These are phyloP conservation scores for Xylaria sp. DNA, from an alignment of 2,329 filamentous ascomycete genomes.

Conservation along the genomic window DNA sequence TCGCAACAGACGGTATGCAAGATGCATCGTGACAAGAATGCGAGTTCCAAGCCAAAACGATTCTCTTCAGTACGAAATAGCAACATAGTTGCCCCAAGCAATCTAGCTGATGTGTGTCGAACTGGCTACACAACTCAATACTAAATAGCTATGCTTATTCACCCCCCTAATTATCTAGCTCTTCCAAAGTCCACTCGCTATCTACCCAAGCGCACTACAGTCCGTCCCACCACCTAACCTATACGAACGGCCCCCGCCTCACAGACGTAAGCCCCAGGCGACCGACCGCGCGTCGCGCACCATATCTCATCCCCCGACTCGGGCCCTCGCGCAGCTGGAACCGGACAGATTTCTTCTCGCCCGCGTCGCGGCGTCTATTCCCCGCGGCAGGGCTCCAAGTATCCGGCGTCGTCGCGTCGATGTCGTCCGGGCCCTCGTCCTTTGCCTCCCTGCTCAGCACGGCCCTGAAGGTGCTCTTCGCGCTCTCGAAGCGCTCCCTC, in stretches of 20 bases:
- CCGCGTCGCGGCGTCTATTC: background rate
- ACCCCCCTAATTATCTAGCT: background rate
- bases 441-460: too few relatives aligned
- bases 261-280: conserved; percentile 21
- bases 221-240: background rate
- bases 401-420: too few relatives aligned
- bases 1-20: background rate
- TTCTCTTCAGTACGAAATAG: background rate
- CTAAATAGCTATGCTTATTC: too few relatives aligned
- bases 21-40: background rate
- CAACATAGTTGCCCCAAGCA: conserved; percentile 1
- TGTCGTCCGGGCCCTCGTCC: too few relatives aligned
- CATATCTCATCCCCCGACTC: conserved; percentile 31
- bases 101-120: background rate
- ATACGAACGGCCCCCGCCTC: conserved; percentile 28
- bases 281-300: conserved; percentile 32
- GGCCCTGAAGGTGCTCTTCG: too few relatives aligned
- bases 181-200: too few relatives aligned
- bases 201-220: background rate
- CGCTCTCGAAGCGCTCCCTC: too few relatives aligned
- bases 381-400: background rate
- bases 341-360: conserved; percentile 34
- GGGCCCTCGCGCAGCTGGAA: conserved; percentile 23
- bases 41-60: background rate
- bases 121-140: background rate